Base-by-base conservation (phyloP, 169 alveolate genomes). In the Cyclospora cayetanensis region DNA sequence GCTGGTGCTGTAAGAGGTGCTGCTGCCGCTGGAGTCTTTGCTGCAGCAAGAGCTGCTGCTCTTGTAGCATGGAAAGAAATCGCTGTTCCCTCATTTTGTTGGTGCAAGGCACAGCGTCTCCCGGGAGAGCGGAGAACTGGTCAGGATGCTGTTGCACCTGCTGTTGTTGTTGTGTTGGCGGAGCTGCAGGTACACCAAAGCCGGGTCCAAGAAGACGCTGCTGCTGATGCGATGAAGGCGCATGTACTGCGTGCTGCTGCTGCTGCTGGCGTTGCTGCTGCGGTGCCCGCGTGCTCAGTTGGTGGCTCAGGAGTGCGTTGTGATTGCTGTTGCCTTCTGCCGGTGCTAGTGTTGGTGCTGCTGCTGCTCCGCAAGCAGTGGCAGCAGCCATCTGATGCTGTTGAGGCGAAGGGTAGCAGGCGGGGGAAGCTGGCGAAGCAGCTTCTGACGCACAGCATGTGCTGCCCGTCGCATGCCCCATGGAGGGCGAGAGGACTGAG, bases 381-480 rank as follows among this genome's bases (percentile, higher is more conserved):
- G 50, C 80, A 66, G 80, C 80, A 66, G 50, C 80, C 29, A 31
- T 11, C 50, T 66, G 80, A 41, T 66, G 80, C 80, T 66, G 46
- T 46, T 66, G 80, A 18, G 80, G 80, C 80, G 80, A 66, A 20
- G 80, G 39, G 80, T 66, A 66, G 43, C 80, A 66, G 50, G 80
- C 50, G 18, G 80, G 80, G 25, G 80, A 66, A 4, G 80, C 35
- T 18, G 80, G 80, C 20, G 80, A 66, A 27, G 80, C 52, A 20
- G 80, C 80, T 15, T 66, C 80, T 0, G 80, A 66, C 1, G 80
- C 80, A 46, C 80, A 66, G 80, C 80, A 66, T 34, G 80, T 66
- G 80, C 80, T 66, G 80, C 80, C 80, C 29, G 80, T 66, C 35
- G 80, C 80, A 66, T 66, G 80, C 43, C 50, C 80, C 80, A 66